Evolutionary conservation across 2,329 filamentous ascomycete species (phyloP), one percentile per base, ranked within the genome.

Genomic region (Hymenoscyphus linearis): DNA sequence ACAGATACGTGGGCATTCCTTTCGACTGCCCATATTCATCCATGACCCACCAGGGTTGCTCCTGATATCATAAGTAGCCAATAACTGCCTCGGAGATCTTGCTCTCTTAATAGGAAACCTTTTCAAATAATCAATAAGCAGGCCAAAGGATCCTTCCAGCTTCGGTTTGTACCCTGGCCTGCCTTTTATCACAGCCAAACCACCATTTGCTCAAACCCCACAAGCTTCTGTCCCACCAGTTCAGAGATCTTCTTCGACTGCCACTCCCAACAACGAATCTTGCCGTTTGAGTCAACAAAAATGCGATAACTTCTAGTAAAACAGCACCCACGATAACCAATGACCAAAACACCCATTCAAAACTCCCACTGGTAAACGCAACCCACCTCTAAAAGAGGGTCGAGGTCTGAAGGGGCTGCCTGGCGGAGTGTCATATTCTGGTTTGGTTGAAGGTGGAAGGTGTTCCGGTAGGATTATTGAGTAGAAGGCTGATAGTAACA

Each of bases 241-340:
- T 37, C 27, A 22, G 26, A 34, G 13, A 25, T 57, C 27, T 13
- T 35, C 35, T 50, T 18, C 22, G 25, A n/a, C n/a, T 59, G 18
- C 74, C 75, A 60, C 76, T 70, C 10, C 71, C 74, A 10, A 77
- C 75, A 27, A 77, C 65, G 31, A 64, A 70, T 12, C 69, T 63
- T 16, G 62, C 64, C 0, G 79, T 79, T 68, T 84, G 80, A 27
- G 74, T 71, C 0, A 76, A 71, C 34, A 77, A 70, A 52, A 76
- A 16, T 10, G 77, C 54, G 54, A 76, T 75, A 25, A 73, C 25
- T 13, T 75, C 3, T 0, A 73, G 64, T 5, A 80, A 59, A 0
- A 67, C 52, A 2, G 74, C 76, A 2, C 70, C 63, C 16, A 69
- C 52, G 26, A 75, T 75, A 4, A 67, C 56, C 9, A 75, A 57